A percentile compares a stretch with the other conserved stretches of the same genome.
phyloP scores from a whole-genome alignment of 1,284 basidiomycete species.

The Tremellales sp. region DNA sequence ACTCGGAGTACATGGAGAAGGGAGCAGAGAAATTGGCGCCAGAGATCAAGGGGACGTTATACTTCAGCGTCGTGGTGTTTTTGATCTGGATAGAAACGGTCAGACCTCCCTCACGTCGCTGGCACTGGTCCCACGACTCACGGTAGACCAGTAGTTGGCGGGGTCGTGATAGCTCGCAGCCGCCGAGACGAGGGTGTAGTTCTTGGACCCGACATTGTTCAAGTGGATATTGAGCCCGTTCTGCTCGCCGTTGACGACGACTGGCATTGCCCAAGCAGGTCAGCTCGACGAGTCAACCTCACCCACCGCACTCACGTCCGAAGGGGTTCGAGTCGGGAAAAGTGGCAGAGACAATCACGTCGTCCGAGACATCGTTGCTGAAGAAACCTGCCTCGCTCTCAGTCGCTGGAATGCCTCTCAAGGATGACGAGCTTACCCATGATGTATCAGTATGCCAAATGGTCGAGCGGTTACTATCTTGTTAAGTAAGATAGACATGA shows the following conservation, averaged over 20 bases:
- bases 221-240: constrained; percentile 65
- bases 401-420: background rate
- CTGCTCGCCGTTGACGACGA: constrained; percentile 79
- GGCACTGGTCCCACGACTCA: constrained; percentile 51
- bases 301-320: constrained; percentile 60
- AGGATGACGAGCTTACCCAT: constrained; percentile 15
- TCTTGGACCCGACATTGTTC: constrained; percentile 70
- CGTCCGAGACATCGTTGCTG: constrained; percentile 34
- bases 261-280: constrained; percentile 48
- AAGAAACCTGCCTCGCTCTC: constrained; percentile 26
- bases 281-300: background rate
- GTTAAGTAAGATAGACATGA: constrained; percentile 1
- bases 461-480: too few relatives aligned
- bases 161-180: constrained; percentile 69
- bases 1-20: constrained; percentile 80
- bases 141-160: constrained; percentile 62
- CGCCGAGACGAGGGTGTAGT: constrained; percentile 68
- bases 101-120: constrained; percentile 5
- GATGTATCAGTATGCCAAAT: constrained; percentile 5
- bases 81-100: constrained; percentile 23
- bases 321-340: constrained; percentile 77
- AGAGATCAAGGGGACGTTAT: constrained; percentile 59
- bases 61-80: constrained; percentile 61
- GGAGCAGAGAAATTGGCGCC: constrained; percentile 67
- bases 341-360: constrained; percentile 60